These are phyloP conservation scores for Tephrocybe sp. DNA, from an alignment of 768 basidiomycete genomes.

Conservation along the genomic window DNA sequence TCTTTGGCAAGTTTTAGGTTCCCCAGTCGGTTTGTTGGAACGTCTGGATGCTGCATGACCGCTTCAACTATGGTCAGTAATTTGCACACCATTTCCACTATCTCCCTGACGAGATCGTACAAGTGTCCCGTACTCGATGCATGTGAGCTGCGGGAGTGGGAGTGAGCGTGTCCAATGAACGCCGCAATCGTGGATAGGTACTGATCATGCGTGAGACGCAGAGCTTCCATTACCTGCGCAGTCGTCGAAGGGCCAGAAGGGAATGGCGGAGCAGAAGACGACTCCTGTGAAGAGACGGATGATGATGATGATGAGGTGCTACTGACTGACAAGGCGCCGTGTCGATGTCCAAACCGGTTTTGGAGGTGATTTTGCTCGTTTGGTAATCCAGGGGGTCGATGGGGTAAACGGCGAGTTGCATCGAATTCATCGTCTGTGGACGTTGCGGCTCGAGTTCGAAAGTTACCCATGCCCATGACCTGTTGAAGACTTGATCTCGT, in stretches of 20 bases:
- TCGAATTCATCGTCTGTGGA: conserved; percentile 34
- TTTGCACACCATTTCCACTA: conserved; percentile 91
- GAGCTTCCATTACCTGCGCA: conserved; percentile 67
- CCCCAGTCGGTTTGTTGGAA: conserved; percentile 60
- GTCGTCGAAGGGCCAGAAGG: conserved; percentile 72
- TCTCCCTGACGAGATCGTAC: conserved; percentile 93
- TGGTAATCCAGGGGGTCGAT: conserved; percentile 18
- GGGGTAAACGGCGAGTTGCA: conserved; percentile 32
- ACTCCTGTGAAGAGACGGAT: conserved; percentile 63
- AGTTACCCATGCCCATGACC: conserved; percentile 53
- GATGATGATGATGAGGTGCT: conserved; percentile 73
- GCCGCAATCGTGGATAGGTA: conserved; percentile 94
- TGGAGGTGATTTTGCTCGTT: conserved; percentile 20
- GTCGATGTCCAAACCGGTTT: conserved; percentile 40
- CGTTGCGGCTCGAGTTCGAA: conserved; percentile 28
- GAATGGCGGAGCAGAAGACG: conserved; percentile 53
- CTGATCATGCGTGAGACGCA: conserved; percentile 84
- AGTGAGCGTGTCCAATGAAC: conserved; percentile 96
- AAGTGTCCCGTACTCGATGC: conserved; percentile 91
- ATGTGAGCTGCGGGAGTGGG: conserved; percentile 85
- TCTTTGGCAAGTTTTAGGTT: conserved; percentile 73
- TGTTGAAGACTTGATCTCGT: conserved; percentile 32
- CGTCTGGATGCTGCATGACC: conserved; percentile 73
- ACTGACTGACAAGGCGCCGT: conserved; percentile 53
- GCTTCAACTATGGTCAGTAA: conserved; percentile 89